Base-by-base conservation (phyloP, 1,139 yeast genomes). In the Hyphopichia pseudoburtonii region DNA sequence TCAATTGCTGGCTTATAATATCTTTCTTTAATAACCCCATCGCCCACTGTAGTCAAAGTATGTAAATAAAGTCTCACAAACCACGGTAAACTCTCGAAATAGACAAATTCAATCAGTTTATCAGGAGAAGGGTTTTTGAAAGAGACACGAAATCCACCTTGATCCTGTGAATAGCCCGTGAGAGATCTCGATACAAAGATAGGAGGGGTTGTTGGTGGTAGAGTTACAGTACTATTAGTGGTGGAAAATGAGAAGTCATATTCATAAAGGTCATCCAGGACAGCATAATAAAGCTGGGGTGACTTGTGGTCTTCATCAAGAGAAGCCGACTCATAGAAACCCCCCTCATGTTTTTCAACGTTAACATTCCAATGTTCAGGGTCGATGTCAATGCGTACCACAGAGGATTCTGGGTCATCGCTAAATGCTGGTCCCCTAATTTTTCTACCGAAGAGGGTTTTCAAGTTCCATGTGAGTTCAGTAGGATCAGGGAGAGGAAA, bases 31-130 rank as follows among this genome's bases (percentile, higher is more conserved):
- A 88, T 65, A 17, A 49, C 56, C 5, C 46, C 46, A 1, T 73
- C 52, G n/a, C 60, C 61, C 2, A 58, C 57, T 7, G 48, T 49
- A 11, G 64, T 57, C 41, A 89, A 58, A 0, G 96, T 81, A 48
- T 87, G 89, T 35, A 92, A 62, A 53, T 86, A 92, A 3, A 88
- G 63, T 47, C 94, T 78, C 80, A 90, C 83, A 57, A 79, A 92
- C 98, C 98, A 92, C 0, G 99, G 99, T 25, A 89, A 68, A 0
- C 89, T 74, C 57, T 92, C 97, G 51, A 82, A 83, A 50, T 86
- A 86, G 1, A 80, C 65, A 36, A 89, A 68, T 3, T 62, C 60
- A 1, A 80, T 74, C 0, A 73, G 59, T 12, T 60, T 54, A 5
- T 66, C 54, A 3, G 51, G 46, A 0, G 78, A 63, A 1, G 90